Evolutionary conservation across 306 rosid species (phyloP), one percentile per base, ranked within the genome.

Genomic region (Potentilla sterilis): DNA sequence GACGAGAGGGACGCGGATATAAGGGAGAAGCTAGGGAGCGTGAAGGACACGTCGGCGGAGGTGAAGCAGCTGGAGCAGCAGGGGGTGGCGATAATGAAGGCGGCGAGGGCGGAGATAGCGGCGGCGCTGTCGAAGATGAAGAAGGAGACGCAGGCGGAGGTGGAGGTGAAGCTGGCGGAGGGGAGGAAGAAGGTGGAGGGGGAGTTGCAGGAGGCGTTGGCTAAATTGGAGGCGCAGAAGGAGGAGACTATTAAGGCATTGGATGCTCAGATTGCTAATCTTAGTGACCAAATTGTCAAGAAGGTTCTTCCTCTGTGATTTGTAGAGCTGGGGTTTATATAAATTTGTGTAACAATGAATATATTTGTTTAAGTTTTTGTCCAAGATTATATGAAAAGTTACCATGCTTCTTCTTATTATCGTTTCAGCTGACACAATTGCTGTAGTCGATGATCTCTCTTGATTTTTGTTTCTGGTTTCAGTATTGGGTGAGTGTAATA

Each of bases 111-210:
- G 0, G 98, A 95, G 92, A 95, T 95, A 19, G 51, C 97, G 4
- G 91, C 95, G 13, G 99, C 99, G 11, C 88, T 95, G 52, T 89
- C 79, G 65, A 78, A 87, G 88, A 95, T 95, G 97, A 95, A 95
- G 93, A 89, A 89, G 85, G 97, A 95, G 77, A 95, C 99, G 0
- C 92, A 92, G 74, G 84, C 9, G 5, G 97, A 92, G 87, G 90
- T 95, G 73, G 97, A 95, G 86, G 72, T 67, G 88, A 92, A 92
- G 82, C 69, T 95, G 11, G 86, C 89, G 0, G 97, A 89, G 83
- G 99, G 97, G 0, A 85, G 91, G 85, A 83, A 86, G 91, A 95
- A 85, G 70, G 85, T 95, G 35, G 99, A 95, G 51, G 93, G 84
- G 0, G 97, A 95, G 79, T 79, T 90, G 85, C 91, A 86, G 82